Conservation (phyloP, 257 asterid species). For the Nicotiana sylvestris region DNA sequence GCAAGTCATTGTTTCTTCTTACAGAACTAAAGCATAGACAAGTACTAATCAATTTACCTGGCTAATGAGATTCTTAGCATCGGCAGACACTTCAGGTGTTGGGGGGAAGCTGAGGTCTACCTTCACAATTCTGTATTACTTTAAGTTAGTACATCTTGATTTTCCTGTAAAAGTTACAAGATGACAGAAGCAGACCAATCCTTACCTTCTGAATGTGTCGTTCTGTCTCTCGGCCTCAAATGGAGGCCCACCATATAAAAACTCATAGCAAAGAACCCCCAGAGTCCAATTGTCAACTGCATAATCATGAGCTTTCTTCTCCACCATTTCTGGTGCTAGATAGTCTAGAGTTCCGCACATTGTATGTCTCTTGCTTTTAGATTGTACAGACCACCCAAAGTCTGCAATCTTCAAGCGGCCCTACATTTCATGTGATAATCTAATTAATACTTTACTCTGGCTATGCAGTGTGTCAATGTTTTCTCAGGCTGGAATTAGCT, state of each 20-base stretch:
- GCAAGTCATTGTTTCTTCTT: background rate
- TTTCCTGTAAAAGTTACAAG: background rate
- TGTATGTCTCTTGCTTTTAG: constrained; percentile 72
- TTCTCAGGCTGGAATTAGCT: background rate
- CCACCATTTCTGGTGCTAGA: constrained; percentile 98
- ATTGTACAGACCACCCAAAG: constrained; percentile 97
- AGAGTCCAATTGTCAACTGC: constrained; percentile 93
- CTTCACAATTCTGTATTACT: constrained; percentile 58
- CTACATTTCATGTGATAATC: constrained; percentile 29
- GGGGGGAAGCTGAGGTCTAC: constrained; percentile 90
- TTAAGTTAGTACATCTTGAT: constrained; percentile 10
- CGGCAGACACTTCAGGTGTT: constrained; percentile 49
- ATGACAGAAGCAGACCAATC: background rate
- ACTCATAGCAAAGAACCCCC: constrained; percentile 86
- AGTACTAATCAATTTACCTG: constrained; percentile 35
- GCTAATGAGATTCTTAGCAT: constrained; percentile 77
- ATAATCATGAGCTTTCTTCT: constrained; percentile 79
- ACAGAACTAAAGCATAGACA: background rate
- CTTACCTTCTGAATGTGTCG: constrained; percentile 80
- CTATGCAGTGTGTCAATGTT: background rate
- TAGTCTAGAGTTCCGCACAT: constrained; percentile 97
- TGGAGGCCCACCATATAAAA: constrained; percentile 82
- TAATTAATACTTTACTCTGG: background rate
- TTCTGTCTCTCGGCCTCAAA: constrained; percentile 81
- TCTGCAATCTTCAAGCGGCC: constrained; percentile 92